Evolutionary conservation across 305 asterid species (phyloP).

Genomic region (Lippia alba): DNA sequence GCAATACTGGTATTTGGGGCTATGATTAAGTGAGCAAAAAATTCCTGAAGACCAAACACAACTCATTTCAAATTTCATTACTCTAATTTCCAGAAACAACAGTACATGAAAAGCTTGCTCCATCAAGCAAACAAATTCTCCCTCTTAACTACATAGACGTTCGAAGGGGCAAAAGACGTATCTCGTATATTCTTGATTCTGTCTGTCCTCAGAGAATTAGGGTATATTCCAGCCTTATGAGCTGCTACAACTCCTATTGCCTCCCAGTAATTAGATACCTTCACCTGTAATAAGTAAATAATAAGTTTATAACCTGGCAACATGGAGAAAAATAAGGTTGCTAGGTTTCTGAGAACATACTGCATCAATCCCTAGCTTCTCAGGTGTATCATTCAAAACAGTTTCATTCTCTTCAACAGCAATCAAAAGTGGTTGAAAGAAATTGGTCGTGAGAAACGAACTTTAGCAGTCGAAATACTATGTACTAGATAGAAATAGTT

Average conservation of each 20-base stretch:
- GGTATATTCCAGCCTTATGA: slow-evolving; percentile 89
- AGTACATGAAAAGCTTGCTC: not conserved
- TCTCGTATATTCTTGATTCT: slow-evolving; percentile 51
- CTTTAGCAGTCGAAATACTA: not conserved
- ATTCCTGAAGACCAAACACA: too few relatives aligned
- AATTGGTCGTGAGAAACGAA: not conserved
- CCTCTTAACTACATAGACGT: slow-evolving; percentile 32
- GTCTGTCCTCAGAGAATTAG: slow-evolving; percentile 68
- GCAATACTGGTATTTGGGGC: slow-evolving; percentile 93
- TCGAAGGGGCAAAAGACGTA: slow-evolving; percentile 26
- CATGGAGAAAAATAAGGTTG: not conserved
- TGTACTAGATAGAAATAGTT: not conserved
- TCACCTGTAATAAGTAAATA: slow-evolving; percentile 49
- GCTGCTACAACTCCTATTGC: slow-evolving; percentile 90
- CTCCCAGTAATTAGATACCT: slow-evolving; percentile 89
- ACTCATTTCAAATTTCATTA: too few relatives aligned
- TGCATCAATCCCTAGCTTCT: slow-evolving; percentile 68
- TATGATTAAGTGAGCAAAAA: too few relatives aligned
- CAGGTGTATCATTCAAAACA: slow-evolving; percentile 74
- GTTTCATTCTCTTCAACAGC: slow-evolving; percentile 90
- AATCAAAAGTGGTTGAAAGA: slow-evolving; percentile 75
- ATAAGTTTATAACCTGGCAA: not conserved
- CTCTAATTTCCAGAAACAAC: not conserved
- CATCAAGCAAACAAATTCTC: slow-evolving; percentile 22
- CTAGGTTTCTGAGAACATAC: slow-evolving; percentile 46